Conservation (phyloP, 306 rosid species). For the Clitoria ternatea region DNA sequence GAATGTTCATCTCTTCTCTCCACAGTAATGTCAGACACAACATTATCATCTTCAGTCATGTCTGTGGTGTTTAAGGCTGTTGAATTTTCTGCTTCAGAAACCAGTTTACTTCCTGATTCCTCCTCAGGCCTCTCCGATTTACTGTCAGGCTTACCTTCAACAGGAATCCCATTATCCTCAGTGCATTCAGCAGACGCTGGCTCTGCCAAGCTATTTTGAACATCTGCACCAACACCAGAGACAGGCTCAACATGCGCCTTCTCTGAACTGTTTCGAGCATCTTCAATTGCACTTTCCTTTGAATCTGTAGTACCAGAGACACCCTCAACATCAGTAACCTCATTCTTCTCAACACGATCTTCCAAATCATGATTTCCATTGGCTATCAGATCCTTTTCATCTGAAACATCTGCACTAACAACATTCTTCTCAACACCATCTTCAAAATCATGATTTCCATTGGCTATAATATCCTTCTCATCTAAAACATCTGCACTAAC, state of each 20-base stretch:
- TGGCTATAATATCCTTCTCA: neutral
- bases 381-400: neutral
- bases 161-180: conserved; percentile 19
- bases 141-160: conserved; percentile 8
- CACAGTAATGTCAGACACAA: conserved; percentile 10
- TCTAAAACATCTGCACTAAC: conserved; percentile 3
- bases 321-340: conserved; percentile 24
- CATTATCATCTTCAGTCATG: conserved; percentile 9
- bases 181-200: neutral
- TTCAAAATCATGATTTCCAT: neutral
- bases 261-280: conserved; percentile 10
- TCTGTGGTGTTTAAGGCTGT: conserved; percentile 20
- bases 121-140: conserved; percentile 14
- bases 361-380: neutral
- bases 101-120: conserved; percentile 24
- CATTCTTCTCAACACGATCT: conserved; percentile 22
- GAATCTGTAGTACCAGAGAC: neutral
- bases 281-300: neutral
- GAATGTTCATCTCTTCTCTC: conserved; percentile 6
- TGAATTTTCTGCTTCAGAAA: conserved; percentile 13
- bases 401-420: conserved; percentile 3
- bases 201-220: conserved; percentile 20
- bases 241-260: neutral
- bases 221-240: neutral
- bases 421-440: conserved; percentile 11